Base-by-base conservation (phyloP, 2,329 filamentous ascomycete species). In the Fusarium ramigenum region DNA sequence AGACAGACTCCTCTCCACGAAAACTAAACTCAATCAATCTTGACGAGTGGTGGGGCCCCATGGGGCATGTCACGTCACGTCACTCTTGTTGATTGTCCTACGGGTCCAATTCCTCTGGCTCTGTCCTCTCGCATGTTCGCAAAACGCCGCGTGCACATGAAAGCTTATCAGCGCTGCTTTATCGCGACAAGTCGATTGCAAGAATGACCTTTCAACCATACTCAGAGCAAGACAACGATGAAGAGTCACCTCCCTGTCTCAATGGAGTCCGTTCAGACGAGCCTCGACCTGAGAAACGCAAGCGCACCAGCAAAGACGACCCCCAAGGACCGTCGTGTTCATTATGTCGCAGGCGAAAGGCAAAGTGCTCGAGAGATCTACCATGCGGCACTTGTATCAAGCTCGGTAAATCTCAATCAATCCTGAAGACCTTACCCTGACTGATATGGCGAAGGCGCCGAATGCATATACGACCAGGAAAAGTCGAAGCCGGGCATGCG, bases 391-490 rank as follows among this genome's bases (percentile, higher is more conserved):
- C 49, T 3, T 52, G 32, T 25, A 52, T 52, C 49, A 52, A 52
- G n/a, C 32, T 37, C 9, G 49, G 49, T 36, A 52, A 37, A 8
- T 11, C 4, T 16, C 4, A 16, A 23, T 21, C 9, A 19, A 36
- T 21, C 9, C 16, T 2, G 25, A 4, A 4, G 6, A 11, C n/a
- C 21, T 10, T 2, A 18, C 9, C 14, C 16, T n/a, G 21, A 5
- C 50, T 53, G 25, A 53, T 23, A 19, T 15, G 14, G 10, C 12
- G 1, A 14, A 75, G 75, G 69, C 12, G 66, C 78, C 10, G 78
- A 82, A 19, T 83, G 81, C 60, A 60, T 81, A 2, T 83, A 83
- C 43, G 79, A 83, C 25, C 77, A 80, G 14, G 79, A 61, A 21
- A 79, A 76, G 42, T 65, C 71, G 15, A 82, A 81, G 63, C 80